Conservation (phyloP, 768 basidiomycete genomes). For the Rhodotorula babjevae region DNA sequence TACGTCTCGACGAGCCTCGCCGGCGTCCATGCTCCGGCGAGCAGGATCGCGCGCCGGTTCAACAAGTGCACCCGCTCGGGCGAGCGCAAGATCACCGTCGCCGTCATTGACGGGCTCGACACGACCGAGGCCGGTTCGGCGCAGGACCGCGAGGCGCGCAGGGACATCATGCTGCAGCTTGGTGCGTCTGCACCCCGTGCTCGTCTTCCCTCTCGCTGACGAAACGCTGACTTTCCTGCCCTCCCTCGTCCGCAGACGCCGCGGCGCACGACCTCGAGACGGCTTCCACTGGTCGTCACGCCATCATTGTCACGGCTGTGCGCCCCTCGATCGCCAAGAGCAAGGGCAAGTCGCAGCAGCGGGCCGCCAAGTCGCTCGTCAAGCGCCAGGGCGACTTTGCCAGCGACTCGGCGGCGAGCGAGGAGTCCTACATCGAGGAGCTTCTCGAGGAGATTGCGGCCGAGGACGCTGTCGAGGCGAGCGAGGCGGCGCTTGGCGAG, state of each 20-base stretch:
- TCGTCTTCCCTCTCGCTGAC: background rate
- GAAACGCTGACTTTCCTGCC: background rate
- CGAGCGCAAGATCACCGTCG: background rate
- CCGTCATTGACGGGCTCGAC: background rate
- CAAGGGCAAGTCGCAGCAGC: background rate
- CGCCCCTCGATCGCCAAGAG: background rate
- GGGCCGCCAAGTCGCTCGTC: background rate
- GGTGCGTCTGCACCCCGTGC: no score
- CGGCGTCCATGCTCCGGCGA: background rate
- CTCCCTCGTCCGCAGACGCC: background rate
- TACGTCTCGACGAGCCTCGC: background rate
- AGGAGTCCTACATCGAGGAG: constrained; percentile 21
- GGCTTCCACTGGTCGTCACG: background rate
- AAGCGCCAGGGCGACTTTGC: constrained; percentile 1
- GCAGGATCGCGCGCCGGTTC: constrained; percentile 6
- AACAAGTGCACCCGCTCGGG: background rate
- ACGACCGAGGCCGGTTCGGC: background rate
- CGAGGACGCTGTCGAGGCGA: constrained; percentile 2
- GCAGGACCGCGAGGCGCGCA: background rate
- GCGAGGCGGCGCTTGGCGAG: constrained; percentile 1
- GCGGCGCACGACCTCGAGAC: background rate
- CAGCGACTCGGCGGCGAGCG: background rate
- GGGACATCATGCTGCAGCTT: background rate
- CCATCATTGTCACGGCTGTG: constrained; percentile 24
- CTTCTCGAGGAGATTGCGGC: constrained; percentile 28